Base-by-base conservation (phyloP, 139 green algal species). In the Pleodorina starrii region DNA sequence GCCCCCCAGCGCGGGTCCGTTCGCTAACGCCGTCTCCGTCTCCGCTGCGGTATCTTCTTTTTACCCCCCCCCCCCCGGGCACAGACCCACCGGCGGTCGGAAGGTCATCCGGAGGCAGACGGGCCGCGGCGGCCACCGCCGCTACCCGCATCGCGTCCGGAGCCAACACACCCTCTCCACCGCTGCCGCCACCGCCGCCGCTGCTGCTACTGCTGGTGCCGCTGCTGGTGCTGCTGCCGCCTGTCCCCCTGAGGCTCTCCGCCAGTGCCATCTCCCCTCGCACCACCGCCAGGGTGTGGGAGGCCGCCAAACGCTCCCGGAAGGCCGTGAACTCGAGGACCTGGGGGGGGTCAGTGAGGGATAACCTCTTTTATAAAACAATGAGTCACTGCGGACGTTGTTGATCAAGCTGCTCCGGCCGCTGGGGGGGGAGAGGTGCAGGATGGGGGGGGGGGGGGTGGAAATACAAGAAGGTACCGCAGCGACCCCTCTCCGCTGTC, bases 261-360 rank as follows among this genome's bases (percentile, higher is more conserved):
- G 27, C n/a, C 0, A 88, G 5, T 1, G 38, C 85, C 1, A 6
- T 32, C 85, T 96, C 94, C 19, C 89, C 84, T 2, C 74, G 66
- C 2, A 92, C 92, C 36, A 96, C 59, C 2, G 90, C 89, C 7
- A 86, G 86, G 0, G 91, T 91, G 90, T 97, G 94, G 6, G 94
- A 94, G 21, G 85, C 66, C 17, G 90, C 85, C 85, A 98, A 90
- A 0, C 94, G 92, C 85, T 98, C 92, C 74, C 93, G 94, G 83
- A 98, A 98, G 11, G 91, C 92, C 1, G 95, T 93, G 92, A 98
- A 98, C 89, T 98, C 96, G 1, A 96, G 32, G n/a, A 97, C 93
- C 95, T 97, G 92, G 23, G 25, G 3, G 40, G 14, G 23, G n/a
- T n/a, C n/a, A n/a, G n/a, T 2, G 69, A 68, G 73, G 77, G 21